Conservation (phyloP, 768 basidiomycete species). For the Phallus indusiatus region DNA sequence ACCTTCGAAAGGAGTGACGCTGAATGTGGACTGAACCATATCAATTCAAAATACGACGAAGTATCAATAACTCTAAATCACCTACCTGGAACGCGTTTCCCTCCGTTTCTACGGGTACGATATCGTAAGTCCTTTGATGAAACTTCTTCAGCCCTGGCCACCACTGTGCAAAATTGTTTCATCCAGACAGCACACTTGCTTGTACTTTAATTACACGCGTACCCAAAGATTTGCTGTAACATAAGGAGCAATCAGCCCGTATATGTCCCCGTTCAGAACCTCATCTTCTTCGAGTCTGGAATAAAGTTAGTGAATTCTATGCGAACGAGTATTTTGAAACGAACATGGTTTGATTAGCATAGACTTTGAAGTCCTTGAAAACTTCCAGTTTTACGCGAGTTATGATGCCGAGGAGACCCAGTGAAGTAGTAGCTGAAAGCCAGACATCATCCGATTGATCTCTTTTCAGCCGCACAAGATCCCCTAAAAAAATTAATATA, state of each 20-base stretch:
- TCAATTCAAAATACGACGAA: not conserved
- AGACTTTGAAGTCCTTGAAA: slow-evolving; percentile 10
- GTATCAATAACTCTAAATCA: not conserved
- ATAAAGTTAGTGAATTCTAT: not conserved
- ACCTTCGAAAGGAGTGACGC: slow-evolving; percentile 5
- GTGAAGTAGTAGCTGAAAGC: slow-evolving; percentile 10
- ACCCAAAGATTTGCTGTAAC: slow-evolving; percentile 9
- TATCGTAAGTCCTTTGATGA: slow-evolving; percentile 9
- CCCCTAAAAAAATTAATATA: not conserved
- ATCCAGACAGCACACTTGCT: not conserved
- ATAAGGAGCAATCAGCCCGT: slow-evolving; percentile 8
- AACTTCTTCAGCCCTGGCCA: slow-evolving; percentile 11
- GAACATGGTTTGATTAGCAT: slow-evolving; percentile 11
- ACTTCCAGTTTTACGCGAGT: slow-evolving; percentile 9
- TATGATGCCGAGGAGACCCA: slow-evolving; percentile 10
- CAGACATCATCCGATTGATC: slow-evolving; percentile 9
- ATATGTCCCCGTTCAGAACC: slow-evolving; percentile 9
- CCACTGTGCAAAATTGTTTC: slow-evolving; percentile 3
- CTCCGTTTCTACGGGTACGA: slow-evolving; percentile 1
- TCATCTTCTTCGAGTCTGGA: slow-evolving; percentile 9
- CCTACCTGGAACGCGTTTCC: slow-evolving; percentile 9
- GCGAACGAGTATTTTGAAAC: not conserved
- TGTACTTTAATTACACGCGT: not conserved
- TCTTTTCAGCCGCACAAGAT: slow-evolving; percentile 10
- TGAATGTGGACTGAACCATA: slow-evolving; percentile 1